Evolutionary conservation across 106 monocot genomes (phyloP), one percentile per base, ranked within the genome.

Genomic region (Iris macrosiphon): DNA sequence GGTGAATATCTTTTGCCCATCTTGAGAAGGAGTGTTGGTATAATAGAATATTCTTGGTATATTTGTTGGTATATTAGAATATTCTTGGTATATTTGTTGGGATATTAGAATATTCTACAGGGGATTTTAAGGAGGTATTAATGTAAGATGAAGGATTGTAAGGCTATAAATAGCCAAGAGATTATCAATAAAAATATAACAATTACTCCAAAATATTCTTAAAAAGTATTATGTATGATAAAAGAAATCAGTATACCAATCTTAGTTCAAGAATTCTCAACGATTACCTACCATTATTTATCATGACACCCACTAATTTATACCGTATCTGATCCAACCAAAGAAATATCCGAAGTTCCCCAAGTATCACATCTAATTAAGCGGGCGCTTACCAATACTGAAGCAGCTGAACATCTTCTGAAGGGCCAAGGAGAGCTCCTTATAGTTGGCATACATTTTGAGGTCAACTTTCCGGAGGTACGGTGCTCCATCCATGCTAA

Each of bases 401-500:
- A 77, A 77, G 32, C 77, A 45, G n/a, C 64, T 72, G 49, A 77
- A 77, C 77, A 77, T 77, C 27, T 61, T 65, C 50, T 61, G 61
- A 7, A 77, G 63, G 6, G 40, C 71, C 8, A 37, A 53, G 0
- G 64, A 59, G 14, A 77, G 37, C 63, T 75, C 75, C 41, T 75
- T 56, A 17, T 75, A 75, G 63, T 24, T 64, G 44, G 24, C 17
- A 20, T 69, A 69, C 3, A 50, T 64, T 45, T 35, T 75, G 6
- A 75, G 75, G 25, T 75, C 75, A 45, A 75, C 63, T 34, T 75
- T 75, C 51, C 75, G 48, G 57, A 75, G 34, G 40, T 75, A 75
- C 3, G 75, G 75, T 35, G 70, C 76, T 40, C 70, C 76, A 55
- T 77, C 70, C 76, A 77, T 77, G 60, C 76, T 72, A 42, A 77